Conservation (phyloP, 441 rosid species). For the Iberis amara region DNA sequence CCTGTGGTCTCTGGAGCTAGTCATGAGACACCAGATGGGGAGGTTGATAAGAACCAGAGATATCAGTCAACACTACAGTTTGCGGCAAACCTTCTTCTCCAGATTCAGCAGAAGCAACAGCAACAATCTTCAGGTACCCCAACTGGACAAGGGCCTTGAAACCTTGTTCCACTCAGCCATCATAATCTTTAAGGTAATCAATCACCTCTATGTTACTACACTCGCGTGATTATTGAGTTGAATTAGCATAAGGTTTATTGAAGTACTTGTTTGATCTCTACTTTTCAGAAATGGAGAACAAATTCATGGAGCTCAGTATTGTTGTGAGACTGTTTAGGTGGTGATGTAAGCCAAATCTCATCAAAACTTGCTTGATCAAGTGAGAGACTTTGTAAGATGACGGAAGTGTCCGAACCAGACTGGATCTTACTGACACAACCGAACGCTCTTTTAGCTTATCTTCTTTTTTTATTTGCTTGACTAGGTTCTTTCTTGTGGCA, state of each 20-base stretch:
- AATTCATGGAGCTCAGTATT: neutral
- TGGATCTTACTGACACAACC: neutral
- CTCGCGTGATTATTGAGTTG: constrained; percentile 8
- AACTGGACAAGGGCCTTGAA: constrained; percentile 44
- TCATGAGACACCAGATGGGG: constrained; percentile 49
- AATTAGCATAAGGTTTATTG: constrained; percentile 6
- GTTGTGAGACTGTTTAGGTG: constrained; percentile 27
- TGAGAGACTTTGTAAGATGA: constrained; percentile 18
- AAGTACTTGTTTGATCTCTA: constrained; percentile 5
- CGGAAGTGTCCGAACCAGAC: constrained; percentile 6
- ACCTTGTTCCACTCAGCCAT: neutral
- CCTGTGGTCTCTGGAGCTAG: constrained; percentile 44
- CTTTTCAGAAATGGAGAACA: neutral
- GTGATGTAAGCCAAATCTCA: constrained; percentile 16
- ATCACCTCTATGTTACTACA: constrained; percentile 1
- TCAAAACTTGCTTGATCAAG: neutral
- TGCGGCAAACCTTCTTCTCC: constrained; percentile 88
- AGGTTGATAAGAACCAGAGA: constrained; percentile 73
- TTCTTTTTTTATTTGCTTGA: neutral
- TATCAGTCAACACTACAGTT: constrained; percentile 88
- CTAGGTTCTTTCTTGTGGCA: too few species aligned
- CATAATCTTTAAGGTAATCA: constrained; percentile 22
- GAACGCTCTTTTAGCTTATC: neutral
- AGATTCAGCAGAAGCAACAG: constrained; percentile 62
- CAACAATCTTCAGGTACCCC: constrained; percentile 42